A percentile compares a stretch with the other conserved stretches of the same genome.
These are phyloP conservation scores for Phytophthora ramorum DNA, from an alignment of 352 stramenopile species.

Conservation along the genomic window DNA sequence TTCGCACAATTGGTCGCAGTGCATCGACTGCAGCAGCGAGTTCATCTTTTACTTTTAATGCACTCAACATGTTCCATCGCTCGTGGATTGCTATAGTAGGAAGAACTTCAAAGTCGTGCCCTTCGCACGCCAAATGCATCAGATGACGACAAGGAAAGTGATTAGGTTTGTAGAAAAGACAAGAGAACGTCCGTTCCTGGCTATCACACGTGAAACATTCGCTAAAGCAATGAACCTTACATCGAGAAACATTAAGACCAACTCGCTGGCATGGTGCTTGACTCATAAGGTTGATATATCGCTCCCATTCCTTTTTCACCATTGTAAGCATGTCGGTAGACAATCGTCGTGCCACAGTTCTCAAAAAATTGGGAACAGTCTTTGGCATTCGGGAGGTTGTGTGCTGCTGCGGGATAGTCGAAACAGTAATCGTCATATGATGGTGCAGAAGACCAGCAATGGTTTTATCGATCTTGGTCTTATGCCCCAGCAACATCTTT, in stretches of 20 bases:
- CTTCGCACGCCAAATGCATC: slow-evolving; percentile 9
- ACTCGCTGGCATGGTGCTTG: slow-evolving; percentile 29
- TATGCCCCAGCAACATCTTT: neutral
- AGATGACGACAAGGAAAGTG: slow-evolving; percentile 17
- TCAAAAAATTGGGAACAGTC: slow-evolving; percentile 8
- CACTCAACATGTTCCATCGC: slow-evolving; percentile 5
- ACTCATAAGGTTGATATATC: slow-evolving; percentile 20
- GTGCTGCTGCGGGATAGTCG: neutral
- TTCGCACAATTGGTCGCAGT: slow-evolving; percentile 4
- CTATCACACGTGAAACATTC: neutral
- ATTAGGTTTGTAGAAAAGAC: slow-evolving; percentile 10
- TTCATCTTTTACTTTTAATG: slow-evolving; percentile 3
- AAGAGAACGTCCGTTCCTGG: slow-evolving; percentile 5
- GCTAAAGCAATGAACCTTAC: neutral
- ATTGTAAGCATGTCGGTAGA: neutral
- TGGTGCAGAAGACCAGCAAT: too few relatives aligned
- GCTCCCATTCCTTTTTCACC: slow-evolving; percentile 24
- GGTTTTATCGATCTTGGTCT: neutral
- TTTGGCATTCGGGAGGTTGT: neutral
- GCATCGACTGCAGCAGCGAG: neutral
- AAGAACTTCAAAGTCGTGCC: slow-evolving; percentile 6
- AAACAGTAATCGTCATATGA: slow-evolving; percentile 10
- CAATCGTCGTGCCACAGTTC: neutral
- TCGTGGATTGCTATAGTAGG: slow-evolving; percentile 2
- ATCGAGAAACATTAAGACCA: slow-evolving; percentile 8